Percentiles rank a stretch among this genome's conserved stretches.
These are phyloP conservation scores for Ceratobasidium sp. DNA, from an alignment of 1,284 basidiomycete genomes.

Conservation along the genomic window DNA sequence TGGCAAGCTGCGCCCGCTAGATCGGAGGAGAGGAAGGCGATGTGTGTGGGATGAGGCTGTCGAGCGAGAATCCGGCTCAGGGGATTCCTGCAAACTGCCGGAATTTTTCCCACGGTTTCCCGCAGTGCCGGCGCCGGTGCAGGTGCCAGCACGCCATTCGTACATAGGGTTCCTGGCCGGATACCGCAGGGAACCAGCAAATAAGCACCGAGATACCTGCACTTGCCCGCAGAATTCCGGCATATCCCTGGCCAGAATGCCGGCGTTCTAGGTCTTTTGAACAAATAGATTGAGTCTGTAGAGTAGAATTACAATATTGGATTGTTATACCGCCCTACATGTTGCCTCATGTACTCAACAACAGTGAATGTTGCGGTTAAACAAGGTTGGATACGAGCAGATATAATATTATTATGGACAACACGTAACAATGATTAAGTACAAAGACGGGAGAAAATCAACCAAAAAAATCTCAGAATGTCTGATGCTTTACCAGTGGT, in stretches of 20 bases:
- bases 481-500: too few relatives aligned
- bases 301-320: too few relatives aligned
- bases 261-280: too few relatives aligned
- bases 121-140: background rate
- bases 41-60: conserved; percentile 60
- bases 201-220: background rate
- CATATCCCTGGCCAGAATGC: too few relatives aligned
- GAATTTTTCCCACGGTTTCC: background rate
- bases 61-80: background rate
- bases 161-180: background rate
- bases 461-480: too few relatives aligned
- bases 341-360: too few relatives aligned
- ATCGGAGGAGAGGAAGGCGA: conserved; percentile 70
- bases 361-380: too few relatives aligned
- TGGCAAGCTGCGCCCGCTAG: conserved; percentile 78
- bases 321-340: too few relatives aligned
- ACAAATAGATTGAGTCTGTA: background rate
- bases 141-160: background rate
- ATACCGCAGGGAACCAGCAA: background rate
- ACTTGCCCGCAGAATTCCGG: background rate
- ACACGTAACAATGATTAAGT: too few relatives aligned
- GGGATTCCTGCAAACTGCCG: background rate
- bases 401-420: too few relatives aligned
- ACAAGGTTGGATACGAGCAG: too few relatives aligned
- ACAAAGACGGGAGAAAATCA: too few relatives aligned